Conservation (phyloP, 2,329 filamentous ascomycete species). For the Fusarium gaditjirri region DNA sequence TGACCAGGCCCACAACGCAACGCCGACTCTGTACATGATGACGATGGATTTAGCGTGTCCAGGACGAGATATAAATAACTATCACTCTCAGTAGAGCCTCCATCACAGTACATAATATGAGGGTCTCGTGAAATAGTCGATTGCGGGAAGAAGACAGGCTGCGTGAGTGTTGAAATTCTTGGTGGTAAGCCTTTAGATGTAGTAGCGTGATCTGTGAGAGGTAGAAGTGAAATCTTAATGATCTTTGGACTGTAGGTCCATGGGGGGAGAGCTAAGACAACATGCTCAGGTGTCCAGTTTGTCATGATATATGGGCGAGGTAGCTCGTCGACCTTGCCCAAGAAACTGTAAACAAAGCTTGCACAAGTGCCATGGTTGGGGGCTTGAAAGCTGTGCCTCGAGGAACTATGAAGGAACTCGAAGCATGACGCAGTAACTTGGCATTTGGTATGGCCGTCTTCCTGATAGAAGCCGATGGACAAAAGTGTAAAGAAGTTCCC, state of each 20-base stretch:
- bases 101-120: not conserved
- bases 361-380: accelerated
- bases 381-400: not conserved
- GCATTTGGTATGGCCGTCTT: not conserved
- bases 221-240: not conserved
- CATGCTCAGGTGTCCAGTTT: not conserved
- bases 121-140: not conserved
- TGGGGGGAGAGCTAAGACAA: not conserved
- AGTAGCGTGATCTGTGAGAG: accelerated
- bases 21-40: not conserved
- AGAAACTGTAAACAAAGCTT: not conserved
- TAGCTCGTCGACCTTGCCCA: not conserved
- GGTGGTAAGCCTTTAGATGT: too few relatives aligned
- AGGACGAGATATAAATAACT: not conserved
- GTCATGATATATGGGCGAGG: not conserved
- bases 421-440: not conserved
- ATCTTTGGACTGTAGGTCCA: not conserved
- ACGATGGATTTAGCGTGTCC: not conserved
- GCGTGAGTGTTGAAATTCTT: not conserved
- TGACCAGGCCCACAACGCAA: not conserved
- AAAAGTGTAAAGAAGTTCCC: not conserved
- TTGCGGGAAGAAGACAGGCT: not conserved
- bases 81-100: not conserved
- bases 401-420: not conserved
- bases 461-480: not conserved